These are phyloP conservation scores for Diaporthe sp. DNA, from an alignment of 2,329 filamentous ascomycete species.

Conservation along the genomic window DNA sequence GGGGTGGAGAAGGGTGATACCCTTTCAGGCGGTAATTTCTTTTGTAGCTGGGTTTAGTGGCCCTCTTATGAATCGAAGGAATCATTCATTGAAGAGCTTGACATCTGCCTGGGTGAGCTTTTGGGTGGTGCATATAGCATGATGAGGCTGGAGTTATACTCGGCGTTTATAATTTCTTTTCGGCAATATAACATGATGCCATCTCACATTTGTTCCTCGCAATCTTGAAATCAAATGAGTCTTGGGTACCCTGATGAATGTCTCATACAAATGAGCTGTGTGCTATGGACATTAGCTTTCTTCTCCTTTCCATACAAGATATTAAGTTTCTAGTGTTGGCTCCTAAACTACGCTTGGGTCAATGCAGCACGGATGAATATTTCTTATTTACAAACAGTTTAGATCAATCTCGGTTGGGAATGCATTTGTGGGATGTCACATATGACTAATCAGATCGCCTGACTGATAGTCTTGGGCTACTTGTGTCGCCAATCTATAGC, in stretches of 20 bases:
- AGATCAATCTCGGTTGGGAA: too few species aligned
- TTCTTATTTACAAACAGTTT: too few species aligned
- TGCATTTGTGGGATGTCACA: too few species aligned
- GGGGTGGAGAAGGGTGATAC: not conserved
- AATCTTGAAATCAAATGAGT: fast-evolving
- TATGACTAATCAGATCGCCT: too few species aligned
- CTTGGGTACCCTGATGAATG: not conserved
- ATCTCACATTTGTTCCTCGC: not conserved
- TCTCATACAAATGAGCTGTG: not conserved
- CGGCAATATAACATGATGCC: not conserved
- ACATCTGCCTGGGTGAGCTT: not conserved
- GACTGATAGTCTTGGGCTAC: too few species aligned
- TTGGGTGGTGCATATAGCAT: conserved; percentile 7
- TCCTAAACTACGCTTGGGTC: too few species aligned
- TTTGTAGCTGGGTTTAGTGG: not conserved
- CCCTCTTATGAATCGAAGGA: not conserved
- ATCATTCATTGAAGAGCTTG: not conserved
- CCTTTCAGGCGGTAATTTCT: not conserved
- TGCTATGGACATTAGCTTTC: too few species aligned
- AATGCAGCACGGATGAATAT: too few species aligned
- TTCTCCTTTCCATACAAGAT: too few species aligned
- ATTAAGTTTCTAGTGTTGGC: too few species aligned
- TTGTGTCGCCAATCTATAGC: too few species aligned
- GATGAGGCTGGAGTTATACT: not conserved
- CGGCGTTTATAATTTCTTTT: conserved; percentile 1